Percentiles rank a stretch among this genome's conserved stretches.
Evolutionary conservation across 2,329 filamentous ascomycete species (phyloP).

Genomic region (Calonectria henricotiae): DNA sequence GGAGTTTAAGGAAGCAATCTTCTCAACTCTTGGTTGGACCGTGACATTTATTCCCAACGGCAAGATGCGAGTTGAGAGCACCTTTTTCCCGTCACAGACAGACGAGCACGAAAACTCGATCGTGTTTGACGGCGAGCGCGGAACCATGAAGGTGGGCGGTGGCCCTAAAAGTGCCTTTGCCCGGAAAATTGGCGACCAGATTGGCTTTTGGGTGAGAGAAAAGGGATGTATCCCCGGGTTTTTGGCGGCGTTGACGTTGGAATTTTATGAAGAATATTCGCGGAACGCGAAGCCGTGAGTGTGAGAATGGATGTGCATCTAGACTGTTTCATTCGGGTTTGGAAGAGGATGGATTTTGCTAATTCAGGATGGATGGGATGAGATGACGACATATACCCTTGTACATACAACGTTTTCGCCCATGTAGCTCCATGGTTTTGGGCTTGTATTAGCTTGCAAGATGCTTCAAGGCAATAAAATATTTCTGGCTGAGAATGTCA

Average conservation of each 20-base stretch:
- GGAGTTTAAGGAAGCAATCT: conserved; percentile 96
- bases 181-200: conserved; percentile 85
- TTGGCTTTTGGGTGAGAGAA: conserved; percentile 96
- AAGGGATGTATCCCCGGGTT: conserved; percentile 96
- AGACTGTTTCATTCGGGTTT: conserved; percentile 20
- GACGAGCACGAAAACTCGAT: conserved; percentile 82
- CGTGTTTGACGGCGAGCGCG: conserved; percentile 92
- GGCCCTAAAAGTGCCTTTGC: conserved; percentile 92
- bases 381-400: conserved; percentile 52
- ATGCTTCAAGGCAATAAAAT: conserved; percentile 6
- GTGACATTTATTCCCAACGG: conserved; percentile 98
- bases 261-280: conserved; percentile 86
- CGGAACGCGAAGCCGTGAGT: conserved; percentile 42
- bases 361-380: conserved; percentile 37
- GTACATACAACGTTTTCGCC: conserved; percentile 32
- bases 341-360: conserved; percentile 19
- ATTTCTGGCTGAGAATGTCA: conserved; percentile 18
- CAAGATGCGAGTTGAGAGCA: conserved; percentile 90
- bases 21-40: conserved; percentile 92
- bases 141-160: conserved; percentile 98
- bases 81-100: conserved; percentile 81
- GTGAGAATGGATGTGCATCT: conserved; percentile 4
- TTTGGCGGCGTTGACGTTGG: conserved; percentile 89
- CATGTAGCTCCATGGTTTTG: neutral
- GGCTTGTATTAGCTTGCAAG: conserved; percentile 30